Conservation (phyloP, 371 early-diverging fungal genomes). For the Apophysomyces sp. region DNA sequence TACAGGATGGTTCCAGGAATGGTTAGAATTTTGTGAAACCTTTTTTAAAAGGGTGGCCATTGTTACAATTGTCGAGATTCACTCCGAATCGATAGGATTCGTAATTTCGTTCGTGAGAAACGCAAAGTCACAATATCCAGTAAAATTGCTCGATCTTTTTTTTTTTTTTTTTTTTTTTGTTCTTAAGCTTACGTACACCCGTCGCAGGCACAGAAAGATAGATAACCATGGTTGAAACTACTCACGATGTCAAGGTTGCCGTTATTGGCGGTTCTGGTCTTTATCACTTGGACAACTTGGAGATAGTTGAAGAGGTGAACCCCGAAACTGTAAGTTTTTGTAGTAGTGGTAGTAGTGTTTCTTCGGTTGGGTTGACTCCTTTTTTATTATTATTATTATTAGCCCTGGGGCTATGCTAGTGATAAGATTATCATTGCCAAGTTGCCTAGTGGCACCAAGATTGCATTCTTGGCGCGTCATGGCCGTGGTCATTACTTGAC, state of each 20-base stretch:
- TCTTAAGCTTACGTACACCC: too few relatives aligned
- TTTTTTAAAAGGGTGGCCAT: too few relatives aligned
- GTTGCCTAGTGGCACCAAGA: slow-evolving; percentile 72
- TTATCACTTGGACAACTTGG: slow-evolving; percentile 87
- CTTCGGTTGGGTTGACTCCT: too few relatives aligned
- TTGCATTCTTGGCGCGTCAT: slow-evolving; percentile 97
- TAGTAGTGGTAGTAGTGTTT: background rate
- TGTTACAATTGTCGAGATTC: too few relatives aligned
- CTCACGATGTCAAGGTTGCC: slow-evolving; percentile 75
- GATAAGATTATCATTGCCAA: slow-evolving; percentile 73
- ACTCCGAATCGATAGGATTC: too few relatives aligned
- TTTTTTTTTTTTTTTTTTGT: too few relatives aligned
- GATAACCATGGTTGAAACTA: slow-evolving; percentile 20
- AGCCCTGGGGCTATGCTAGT: slow-evolving; percentile 93
- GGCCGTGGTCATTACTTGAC: slow-evolving; percentile 85
- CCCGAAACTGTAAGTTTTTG: slow-evolving; percentile 72
- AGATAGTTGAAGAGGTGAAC: slow-evolving; percentile 79
- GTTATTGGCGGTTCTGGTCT: slow-evolving; percentile 96
- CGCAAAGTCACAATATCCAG: too few relatives aligned
- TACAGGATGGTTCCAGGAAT: too few relatives aligned
- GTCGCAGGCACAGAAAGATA: too few relatives aligned
- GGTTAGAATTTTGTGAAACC: too few relatives aligned
- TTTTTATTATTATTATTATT: background rate
- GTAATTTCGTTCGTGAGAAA: too few relatives aligned
- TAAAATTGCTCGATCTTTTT: too few relatives aligned